Evolutionary conservation across 176 grass and related monocot species (phyloP), one percentile per base, ranked within the genome.

Genomic region (Alopecurus myosuroides): DNA sequence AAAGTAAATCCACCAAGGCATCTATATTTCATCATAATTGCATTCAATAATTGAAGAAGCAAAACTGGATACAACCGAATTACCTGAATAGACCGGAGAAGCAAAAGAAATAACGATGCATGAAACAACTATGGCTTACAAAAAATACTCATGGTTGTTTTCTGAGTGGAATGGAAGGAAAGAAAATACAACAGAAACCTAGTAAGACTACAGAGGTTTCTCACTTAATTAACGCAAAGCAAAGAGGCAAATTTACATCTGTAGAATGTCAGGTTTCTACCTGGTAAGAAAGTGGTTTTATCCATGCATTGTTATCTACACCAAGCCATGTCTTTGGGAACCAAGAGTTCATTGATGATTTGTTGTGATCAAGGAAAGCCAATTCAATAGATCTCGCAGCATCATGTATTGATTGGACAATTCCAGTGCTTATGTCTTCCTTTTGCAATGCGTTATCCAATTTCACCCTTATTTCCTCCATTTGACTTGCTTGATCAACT

Each of bases 391-490:
- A 91, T 57, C 97, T 99, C 1, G 94, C 94, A 60, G 97, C 94
- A 89, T 99, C 94, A 89, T 97, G 94, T 87, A 99, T 91, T 10
- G 94, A 90, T 26, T 99, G 97, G 55, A 96, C 91, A 77, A 95
- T 58, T 73, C 91, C 87, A 76, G 41, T 86, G 81, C 91, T 95
- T 26, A 91, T 82, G 87, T 92, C 91, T 79, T 99, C 86, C 55
- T 81, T 94, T 61, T 94, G 86, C 41, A 96, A 77, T 74, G 87
- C 77, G 80, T 92, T 80, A 89, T 91, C 90, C 75, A 99, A 53
- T 76, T 94, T 89, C 82, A 96, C 73, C 79, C 88, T 92, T 88
- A 94, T 92, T 78, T 92, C 82, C 71, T 91, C 88, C 79, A 96
- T 89, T 49, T 84, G 80, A 22, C 65, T 94, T 62, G 81, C 82